Base-by-base conservation (phyloP, 2,329 filamentous ascomycete species). In the Hymenotorrendiella dingleyae region DNA sequence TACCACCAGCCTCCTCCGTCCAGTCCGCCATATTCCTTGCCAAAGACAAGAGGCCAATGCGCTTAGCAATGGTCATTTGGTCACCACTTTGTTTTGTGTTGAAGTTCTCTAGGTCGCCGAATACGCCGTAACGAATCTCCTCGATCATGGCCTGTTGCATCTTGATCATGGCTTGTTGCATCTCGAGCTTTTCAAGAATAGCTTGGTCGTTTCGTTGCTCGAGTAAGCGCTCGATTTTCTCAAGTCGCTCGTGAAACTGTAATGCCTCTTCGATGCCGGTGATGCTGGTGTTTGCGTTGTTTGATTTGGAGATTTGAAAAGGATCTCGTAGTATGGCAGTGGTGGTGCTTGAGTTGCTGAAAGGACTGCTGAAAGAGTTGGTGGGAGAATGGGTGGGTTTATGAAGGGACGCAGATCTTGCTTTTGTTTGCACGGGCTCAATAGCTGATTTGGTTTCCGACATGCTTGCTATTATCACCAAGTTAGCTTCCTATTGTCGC, bases 401-500 rank as follows among this genome's bases (percentile, higher is more conserved):
- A 12, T 20, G n/a, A 14, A 39, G n/a, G 23, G 36, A 29, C 30
- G 19, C 14, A 16, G 36, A 39, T 20, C 19, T 17, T n/a, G 10
- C 19, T 30, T 28, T 30, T 20, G 14, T 27, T 8, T 22, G 24
- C 6, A 14, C 11, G 21, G 19, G 17, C 21, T 28, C 36, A 12
- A 26, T 22, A 17, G 36, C 6, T 29, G 24, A 33, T 19, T 14
- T 33, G 19, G n/a, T 33, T 14, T 16, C n/a, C 30, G 19, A 16
- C n/a, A n/a, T n/a, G n/a, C n/a, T n/a, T n/a, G n/a, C n/a, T n/a
- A n/a, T n/a, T n/a, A n/a, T n/a, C n/a, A n/a, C n/a, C n/a, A n/a
- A n/a, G 37, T 41, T 33, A 41, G 37, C 17, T 32, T 41, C 16
- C n/a, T 33, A 45, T 45, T 45, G 43, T 45, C 23, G n/a, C 22